Conservation (phyloP, 371 early-diverging fungal genomes). For the Mucor mucedo region DNA sequence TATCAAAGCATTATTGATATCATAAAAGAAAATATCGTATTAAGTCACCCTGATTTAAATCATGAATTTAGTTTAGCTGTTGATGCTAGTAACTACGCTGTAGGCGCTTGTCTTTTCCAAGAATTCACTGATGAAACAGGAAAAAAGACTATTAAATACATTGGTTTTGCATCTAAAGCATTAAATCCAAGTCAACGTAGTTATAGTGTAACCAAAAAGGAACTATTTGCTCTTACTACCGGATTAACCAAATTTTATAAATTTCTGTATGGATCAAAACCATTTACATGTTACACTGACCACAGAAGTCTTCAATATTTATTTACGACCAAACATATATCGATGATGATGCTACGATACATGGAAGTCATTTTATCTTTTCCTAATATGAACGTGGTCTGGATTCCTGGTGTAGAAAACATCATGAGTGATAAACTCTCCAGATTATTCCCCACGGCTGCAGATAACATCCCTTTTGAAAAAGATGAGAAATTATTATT, state of each 20-base stretch:
- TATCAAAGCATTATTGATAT: conserved; percentile 2
- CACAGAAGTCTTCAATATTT: conserved; percentile 1
- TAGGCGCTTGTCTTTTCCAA: background rate
- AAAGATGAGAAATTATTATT: background rate
- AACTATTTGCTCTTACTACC: background rate
- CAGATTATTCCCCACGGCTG: conserved; percentile 10
- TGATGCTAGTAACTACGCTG: background rate
- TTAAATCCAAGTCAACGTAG: conserved; percentile 1
- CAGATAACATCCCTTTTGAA: background rate
- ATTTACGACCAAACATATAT: background rate
- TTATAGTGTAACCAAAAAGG: conserved; percentile 4
- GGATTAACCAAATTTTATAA: conserved; percentile 7
- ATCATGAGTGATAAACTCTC: conserved; percentile 18
- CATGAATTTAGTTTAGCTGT: background rate
- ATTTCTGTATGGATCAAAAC: background rate
- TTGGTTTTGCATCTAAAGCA: conserved; percentile 8
- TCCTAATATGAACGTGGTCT: conserved; percentile 13
- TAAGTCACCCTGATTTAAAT: background rate
- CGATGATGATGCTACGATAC: conserved; percentile 1
- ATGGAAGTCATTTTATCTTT: conserved; percentile 12
- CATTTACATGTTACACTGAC: background rate
- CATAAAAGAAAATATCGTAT: background rate
- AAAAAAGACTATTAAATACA: conserved; percentile 2
- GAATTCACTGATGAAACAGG: background rate
- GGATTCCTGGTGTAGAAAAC: conserved; percentile 13